These are phyloP conservation scores for Solanum bukasovii DNA, from an alignment of 257 asterid genomes.

Conservation along the genomic window DNA sequence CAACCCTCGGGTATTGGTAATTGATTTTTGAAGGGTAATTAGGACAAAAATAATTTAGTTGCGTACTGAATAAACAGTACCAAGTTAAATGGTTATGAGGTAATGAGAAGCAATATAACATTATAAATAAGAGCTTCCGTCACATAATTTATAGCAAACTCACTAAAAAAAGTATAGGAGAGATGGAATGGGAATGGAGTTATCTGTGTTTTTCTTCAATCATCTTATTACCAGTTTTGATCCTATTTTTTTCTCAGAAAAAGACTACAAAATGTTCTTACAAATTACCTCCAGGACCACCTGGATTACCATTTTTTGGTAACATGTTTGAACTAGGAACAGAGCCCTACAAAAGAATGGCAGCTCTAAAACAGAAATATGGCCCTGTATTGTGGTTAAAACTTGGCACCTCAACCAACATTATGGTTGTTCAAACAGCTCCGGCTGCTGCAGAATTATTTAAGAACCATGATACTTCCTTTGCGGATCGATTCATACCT, in stretches of 20 bases:
- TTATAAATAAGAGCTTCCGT: neutral
- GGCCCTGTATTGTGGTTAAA: conserved; percentile 39
- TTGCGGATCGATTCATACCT: conserved; percentile 23
- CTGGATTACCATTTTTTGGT: neutral
- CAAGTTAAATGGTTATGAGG: too few species aligned
- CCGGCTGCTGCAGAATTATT: conserved; percentile 10
- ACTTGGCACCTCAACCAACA: conserved; percentile 31
- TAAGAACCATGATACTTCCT: conserved; percentile 40
- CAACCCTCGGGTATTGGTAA: too few species aligned
- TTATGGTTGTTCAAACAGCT: conserved; percentile 22
- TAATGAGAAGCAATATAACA: neutral
- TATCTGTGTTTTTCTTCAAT: conserved; percentile 1
- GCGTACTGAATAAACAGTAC: neutral
- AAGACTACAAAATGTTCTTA: neutral
- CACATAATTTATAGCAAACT: neutral
- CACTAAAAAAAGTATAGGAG: neutral
- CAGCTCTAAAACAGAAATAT: conserved; percentile 13
- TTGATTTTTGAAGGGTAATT: too few species aligned
- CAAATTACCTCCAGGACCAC: neutral
- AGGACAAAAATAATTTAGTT: too few species aligned
- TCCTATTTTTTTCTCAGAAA: neutral
- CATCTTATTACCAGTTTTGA: neutral
- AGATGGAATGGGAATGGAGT: conserved; percentile 16
- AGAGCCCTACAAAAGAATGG: conserved; percentile 24
- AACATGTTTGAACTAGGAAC: conserved; percentile 5